These are phyloP conservation scores for Suillus cothurnatus DNA, from an alignment of 768 basidiomycete genomes.

Conservation along the genomic window DNA sequence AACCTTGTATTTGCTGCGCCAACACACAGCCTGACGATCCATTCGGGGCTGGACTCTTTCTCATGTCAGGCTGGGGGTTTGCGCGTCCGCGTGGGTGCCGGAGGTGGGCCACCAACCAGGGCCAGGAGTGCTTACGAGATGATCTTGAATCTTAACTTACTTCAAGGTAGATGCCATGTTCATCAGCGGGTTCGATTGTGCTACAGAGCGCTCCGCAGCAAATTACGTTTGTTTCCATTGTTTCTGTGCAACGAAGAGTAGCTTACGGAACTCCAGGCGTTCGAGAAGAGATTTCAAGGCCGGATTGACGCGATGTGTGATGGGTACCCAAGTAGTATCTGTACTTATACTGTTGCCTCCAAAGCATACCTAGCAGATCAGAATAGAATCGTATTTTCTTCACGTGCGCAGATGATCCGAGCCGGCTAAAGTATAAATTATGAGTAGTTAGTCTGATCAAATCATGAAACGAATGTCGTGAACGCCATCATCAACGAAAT, in stretches of 20 bases:
- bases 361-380: background rate
- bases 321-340: background rate
- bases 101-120: background rate
- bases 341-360: background rate
- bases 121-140: background rate
- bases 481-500: background rate
- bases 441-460: background rate
- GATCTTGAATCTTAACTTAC: background rate
- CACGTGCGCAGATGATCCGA: background rate
- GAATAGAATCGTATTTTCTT: background rate
- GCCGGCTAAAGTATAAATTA: background rate
- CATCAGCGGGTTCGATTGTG: no score
- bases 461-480: background rate
- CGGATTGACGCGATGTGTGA: background rate
- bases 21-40: slow-evolving; percentile 71
- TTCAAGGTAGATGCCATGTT: background rate
- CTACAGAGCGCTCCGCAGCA: no score
- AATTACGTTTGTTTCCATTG: no score
- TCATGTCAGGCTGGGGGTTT: background rate
- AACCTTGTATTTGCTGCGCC: slow-evolving; percentile 77
- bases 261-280: background rate
- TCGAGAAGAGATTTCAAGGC: background rate
- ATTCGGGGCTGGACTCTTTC: slow-evolving; percentile 43
- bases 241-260: background rate
- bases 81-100: background rate